Conservation (phyloP, 208 protist species). For the Crithidia expoeki region DNA sequence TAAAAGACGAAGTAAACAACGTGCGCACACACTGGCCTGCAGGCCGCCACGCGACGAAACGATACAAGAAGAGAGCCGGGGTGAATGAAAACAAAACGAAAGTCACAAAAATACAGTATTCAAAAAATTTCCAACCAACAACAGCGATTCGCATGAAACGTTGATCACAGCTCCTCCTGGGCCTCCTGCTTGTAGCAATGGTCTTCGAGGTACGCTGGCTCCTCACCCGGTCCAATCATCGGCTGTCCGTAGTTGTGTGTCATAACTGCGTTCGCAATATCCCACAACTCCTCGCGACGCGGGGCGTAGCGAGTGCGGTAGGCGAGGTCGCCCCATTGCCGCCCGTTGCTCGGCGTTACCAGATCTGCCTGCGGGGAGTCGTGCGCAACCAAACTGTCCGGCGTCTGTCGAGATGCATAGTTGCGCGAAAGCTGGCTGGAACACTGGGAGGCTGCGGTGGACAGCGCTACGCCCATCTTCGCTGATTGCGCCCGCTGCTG, state of each 20-base stretch:
- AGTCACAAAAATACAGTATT: background rate
- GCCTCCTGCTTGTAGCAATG: background rate
- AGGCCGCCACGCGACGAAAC: too few relatives aligned
- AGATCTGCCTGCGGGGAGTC: conserved; percentile 16
- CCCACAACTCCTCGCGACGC: conserved; percentile 57
- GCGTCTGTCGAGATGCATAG: background rate
- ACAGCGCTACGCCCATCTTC: background rate
- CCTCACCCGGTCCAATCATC: conserved; percentile 1
- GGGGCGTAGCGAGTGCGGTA: conserved; percentile 34
- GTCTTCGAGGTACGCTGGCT: conserved; percentile 21
- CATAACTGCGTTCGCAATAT: conserved; percentile 49
- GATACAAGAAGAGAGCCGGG: too few relatives aligned
- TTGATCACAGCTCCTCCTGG: background rate
- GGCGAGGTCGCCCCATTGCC: conserved; percentile 27
- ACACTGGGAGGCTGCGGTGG: background rate
- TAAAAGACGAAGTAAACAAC: too few relatives aligned
- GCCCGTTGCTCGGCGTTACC: conserved; percentile 24
- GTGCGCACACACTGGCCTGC: too few relatives aligned
- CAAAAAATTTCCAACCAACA: background rate
- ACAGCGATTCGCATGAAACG: background rate
- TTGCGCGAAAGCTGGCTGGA: conserved; percentile 2
- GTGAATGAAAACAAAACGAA: background rate
- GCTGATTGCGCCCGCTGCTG: background rate
- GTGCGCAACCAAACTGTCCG: conserved; percentile 5
- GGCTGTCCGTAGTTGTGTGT: conserved; percentile 31